Evolutionary conservation across 805 yeast genomes (phyloP), one percentile per base, ranked within the genome.

Genomic region (Lachancea nothofagi): DNA sequence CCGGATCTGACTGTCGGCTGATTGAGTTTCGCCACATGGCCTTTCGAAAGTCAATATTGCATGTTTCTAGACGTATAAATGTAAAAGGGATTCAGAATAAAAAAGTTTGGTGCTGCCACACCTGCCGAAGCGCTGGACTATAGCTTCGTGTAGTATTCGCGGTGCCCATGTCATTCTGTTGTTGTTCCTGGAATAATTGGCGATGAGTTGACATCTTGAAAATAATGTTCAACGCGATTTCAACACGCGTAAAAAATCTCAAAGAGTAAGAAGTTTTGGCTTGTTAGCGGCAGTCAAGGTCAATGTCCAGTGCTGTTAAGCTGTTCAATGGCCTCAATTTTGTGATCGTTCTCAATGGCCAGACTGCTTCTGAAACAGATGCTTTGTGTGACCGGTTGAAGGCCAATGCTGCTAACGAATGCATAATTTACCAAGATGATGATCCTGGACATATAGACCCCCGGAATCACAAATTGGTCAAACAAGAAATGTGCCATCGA

Each of bases 321-420:
- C 20, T 47, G 15, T 56, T 56, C 43, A 40, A 44, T 5, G 41
- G 44, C 35, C 38, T 55, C 37, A 54, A 52, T 29, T 48, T 56
- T 21, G 38, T 56, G 9, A 45, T 54, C 20, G 46, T 42, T 3
- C 34, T 41, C 7, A 36, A 32, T 7, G 30, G 29, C 3, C 38
- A 33, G 4, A 32, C 45, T 12, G 17, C 38, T 2, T 40, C 37
- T 10, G 24, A 32, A n/a, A 39, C 43, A 4, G 22, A 44, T 3
- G 22, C 34, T 9, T 42, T 36, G n/a, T 38, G 34, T 8, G 38
- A 36, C 4, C 35, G 40, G 7, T 31, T 47, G 40, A 43, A 42
- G 28, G 35, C 43, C 10, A 40, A 51, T 34, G 43, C 42, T 2
- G 49, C 50, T 24, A 36, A 38, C 28, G 42, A 45, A 18, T 49